Percentiles rank a stretch among this genome's conserved stretches.
Evolutionary conservation across 73 alveolate species (phyloP).

Genomic region (Halteria grandinella): DNA sequence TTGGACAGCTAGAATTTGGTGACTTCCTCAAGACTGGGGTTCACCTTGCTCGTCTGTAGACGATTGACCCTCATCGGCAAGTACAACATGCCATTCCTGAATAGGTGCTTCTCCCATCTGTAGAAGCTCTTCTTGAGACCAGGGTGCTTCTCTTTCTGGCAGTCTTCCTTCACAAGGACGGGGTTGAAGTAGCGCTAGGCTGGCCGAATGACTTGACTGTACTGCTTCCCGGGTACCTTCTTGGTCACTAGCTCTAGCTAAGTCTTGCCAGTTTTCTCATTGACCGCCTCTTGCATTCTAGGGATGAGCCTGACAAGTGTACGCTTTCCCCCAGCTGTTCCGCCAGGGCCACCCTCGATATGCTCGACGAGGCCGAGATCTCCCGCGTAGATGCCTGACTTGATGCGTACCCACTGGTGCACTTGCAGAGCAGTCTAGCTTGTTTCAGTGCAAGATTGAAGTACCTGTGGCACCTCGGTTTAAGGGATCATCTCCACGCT

Average conservation of each 20-base stretch:
- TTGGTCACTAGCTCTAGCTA: background rate
- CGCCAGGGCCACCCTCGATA: constrained; percentile 40
- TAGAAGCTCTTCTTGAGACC: constrained; percentile 39
- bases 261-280: background rate
- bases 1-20: constrained; percentile 18
- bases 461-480: constrained; percentile 47
- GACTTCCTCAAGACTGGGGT: constrained; percentile 45
- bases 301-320: constrained; percentile 40
- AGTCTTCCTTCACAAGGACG: constrained; percentile 32
- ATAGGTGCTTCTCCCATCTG: constrained; percentile 25
- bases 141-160: constrained; percentile 11
- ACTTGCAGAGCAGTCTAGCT: background rate
- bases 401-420: constrained; percentile 51
- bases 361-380: constrained; percentile 53
- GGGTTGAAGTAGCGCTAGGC: constrained; percentile 47
- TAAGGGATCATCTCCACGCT: constrained; percentile 46
- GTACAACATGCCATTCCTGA: constrained; percentile 48
- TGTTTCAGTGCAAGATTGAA: constrained; percentile 1
- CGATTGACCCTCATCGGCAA: background rate
- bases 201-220: background rate
- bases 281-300: background rate
- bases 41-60: background rate
- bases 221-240: background rate
- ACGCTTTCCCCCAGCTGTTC: background rate
- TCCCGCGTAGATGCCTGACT: constrained; percentile 33